Conservation (phyloP, 2,329 filamentous ascomycete genomes). For the Dactylellina haptotyla region DNA sequence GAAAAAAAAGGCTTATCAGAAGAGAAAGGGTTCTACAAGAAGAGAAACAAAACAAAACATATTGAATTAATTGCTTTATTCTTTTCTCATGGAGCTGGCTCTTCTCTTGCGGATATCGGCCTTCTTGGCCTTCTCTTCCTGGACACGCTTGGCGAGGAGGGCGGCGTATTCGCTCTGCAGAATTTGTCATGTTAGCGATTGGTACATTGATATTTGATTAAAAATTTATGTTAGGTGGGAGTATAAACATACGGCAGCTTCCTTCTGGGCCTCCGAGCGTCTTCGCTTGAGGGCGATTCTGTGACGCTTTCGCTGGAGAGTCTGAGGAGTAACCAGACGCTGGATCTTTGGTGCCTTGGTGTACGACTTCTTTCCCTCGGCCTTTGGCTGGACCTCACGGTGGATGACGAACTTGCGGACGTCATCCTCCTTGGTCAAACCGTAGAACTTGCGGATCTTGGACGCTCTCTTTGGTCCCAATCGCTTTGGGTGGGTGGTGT, state of each 20-base stretch:
- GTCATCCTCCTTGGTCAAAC: slow-evolving; percentile 99
- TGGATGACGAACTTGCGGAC: slow-evolving; percentile 99
- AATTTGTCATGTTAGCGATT: slow-evolving; percentile 2
- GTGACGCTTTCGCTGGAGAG: slow-evolving; percentile 99
- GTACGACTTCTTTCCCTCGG: slow-evolving; percentile 96
- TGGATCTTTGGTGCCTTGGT: slow-evolving; percentile 99
- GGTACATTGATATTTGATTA: neutral
- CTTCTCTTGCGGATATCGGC: slow-evolving; percentile 95
- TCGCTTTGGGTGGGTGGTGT: slow-evolving; percentile 98
- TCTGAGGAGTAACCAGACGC: slow-evolving; percentile 98
- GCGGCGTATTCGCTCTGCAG: slow-evolving; percentile 94
- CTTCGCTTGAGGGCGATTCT: slow-evolving; percentile 97
- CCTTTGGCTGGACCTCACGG: slow-evolving; percentile 96
- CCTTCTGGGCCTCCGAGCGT: slow-evolving; percentile 95
- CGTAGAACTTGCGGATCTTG: slow-evolving; percentile 99
- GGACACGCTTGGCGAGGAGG: slow-evolving; percentile 94
- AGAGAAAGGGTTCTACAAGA: slow-evolving; percentile 13
- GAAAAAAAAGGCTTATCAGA: slow-evolving; percentile 7
- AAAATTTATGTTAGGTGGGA: slow-evolving; percentile 30
- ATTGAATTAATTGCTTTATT: slow-evolving; percentile 64
- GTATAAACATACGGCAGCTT: slow-evolving; percentile 97
- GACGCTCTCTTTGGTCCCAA: slow-evolving; percentile 99
- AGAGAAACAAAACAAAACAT: slow-evolving; percentile 7
- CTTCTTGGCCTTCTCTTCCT: slow-evolving; percentile 94
- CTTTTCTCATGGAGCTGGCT: slow-evolving; percentile 92